Evolutionary conservation across 306 rosid genomes (phyloP), one percentile per base, ranked within the genome.

Genomic region (Lathyrus oleraceus): DNA sequence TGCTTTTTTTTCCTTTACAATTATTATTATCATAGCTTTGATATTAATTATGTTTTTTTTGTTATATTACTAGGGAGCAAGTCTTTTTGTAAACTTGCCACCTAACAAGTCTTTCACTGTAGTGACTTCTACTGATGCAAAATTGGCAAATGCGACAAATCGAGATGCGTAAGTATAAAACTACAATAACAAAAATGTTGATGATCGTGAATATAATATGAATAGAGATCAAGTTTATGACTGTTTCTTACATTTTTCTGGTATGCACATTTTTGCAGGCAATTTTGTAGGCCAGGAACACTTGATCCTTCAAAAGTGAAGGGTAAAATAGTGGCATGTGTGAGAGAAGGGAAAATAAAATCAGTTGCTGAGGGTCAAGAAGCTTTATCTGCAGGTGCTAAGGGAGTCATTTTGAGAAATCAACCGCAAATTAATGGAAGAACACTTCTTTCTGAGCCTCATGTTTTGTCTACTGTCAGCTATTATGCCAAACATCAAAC

Each of bases 281-380:
- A 6, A 36, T 47, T 86, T 1, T 89, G 96, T 57, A 21, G 3
- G 44, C 28, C 65, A 2, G 73, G 80, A 32, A 74, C 86, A 14
- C 90, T 87, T 30, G 87, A 87, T 52, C 84, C 84, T 2, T 19
- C 52, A 25, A 87, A 87, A 81, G 90, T 79, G 48, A 78, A 56
- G 8, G 92, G 90, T 20, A 89, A 85, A 64, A 78, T 89, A 39
- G 62, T 87, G 73, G 65, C 66, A 7, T 89, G 90, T 16, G 10
- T 47, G 16, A 51, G 88, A 20, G 92, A 83, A 1, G 64, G 78
- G 2, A 81, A 43, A 44, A 79, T 44, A 67, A 89, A 85, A 79
- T 48, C 72, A 65, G 74, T 78, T 4, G 68, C 47, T 3, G 85
- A 87, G 58, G 88, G 92, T 10, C 35, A 42, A 3, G 45, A 63